These are phyloP conservation scores for Talaromyces wortmannii DNA, from an alignment of 495 filamentous ascomycete species.

Conservation along the genomic window DNA sequence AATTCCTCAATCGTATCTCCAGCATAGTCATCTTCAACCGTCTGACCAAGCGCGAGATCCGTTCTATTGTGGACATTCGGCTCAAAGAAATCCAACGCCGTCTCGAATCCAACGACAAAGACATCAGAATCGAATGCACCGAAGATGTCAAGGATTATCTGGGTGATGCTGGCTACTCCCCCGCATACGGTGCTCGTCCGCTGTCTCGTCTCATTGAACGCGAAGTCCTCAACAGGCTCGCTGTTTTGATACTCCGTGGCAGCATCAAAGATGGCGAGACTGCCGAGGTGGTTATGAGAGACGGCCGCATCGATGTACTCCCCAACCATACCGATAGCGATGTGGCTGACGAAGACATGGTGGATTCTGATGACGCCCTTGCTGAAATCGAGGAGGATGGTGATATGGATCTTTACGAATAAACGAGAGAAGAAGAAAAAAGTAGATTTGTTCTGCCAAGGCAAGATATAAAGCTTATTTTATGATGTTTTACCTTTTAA, in stretches of 20 bases:
- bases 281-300: constrained; percentile 69
- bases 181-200: constrained; percentile 88
- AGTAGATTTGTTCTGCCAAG: neutral
- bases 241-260: constrained; percentile 81
- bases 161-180: constrained; percentile 81
- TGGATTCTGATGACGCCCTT: constrained; percentile 61
- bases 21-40: constrained; percentile 98
- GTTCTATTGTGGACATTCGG: constrained; percentile 91
- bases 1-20: constrained; percentile 96
- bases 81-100: constrained; percentile 87
- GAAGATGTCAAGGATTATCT: constrained; percentile 86
- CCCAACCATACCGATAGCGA: constrained; percentile 72
- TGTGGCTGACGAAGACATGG: constrained; percentile 63
- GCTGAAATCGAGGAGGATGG: constrained; percentile 58
- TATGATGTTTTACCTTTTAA: neutral
- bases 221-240: constrained; percentile 89
- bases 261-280: constrained; percentile 77
- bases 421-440: constrained; percentile 12
- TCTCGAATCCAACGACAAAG: constrained; percentile 69
- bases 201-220: constrained; percentile 83
- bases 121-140: constrained; percentile 68
- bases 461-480: neutral
- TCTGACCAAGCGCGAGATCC: constrained; percentile 79
- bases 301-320: constrained; percentile 70
- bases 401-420: constrained; percentile 74